These are phyloP conservation scores for Strigomonas culicis DNA, from an alignment of 208 protist species.

Conservation along the genomic window DNA sequence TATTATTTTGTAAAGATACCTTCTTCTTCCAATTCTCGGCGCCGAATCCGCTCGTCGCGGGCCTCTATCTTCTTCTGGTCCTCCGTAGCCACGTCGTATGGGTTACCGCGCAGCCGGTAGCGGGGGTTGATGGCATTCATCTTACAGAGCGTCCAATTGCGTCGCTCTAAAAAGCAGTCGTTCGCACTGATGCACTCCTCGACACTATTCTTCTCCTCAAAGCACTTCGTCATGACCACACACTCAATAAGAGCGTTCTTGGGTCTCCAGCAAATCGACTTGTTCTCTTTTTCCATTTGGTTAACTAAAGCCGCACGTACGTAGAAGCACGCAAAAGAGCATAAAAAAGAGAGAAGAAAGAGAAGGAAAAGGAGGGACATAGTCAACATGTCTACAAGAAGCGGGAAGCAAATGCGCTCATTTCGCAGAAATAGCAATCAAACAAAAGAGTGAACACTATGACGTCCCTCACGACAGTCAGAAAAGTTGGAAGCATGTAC, in stretches of 20 bases:
- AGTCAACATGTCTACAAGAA: neutral
- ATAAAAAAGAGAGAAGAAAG: neutral
- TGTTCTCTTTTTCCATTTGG: slow-evolving; percentile 73
- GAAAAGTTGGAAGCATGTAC: no score
- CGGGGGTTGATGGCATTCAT: slow-evolving; percentile 86
- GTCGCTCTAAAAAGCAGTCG: slow-evolving; percentile 80
- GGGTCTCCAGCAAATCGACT: slow-evolving; percentile 83
- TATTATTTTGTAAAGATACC: slow-evolving; percentile 56
- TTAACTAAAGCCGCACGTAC: neutral
- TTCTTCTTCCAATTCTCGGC: slow-evolving; percentile 80
- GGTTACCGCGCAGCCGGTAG: slow-evolving; percentile 82
- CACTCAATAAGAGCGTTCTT: slow-evolving; percentile 88
- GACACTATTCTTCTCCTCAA: slow-evolving; percentile 72
- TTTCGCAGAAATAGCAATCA: neutral
- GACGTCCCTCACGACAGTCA: no score
- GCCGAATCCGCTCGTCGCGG: slow-evolving; percentile 71
- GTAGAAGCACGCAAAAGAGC: no score
- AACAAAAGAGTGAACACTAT: no score
- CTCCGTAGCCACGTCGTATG: slow-evolving; percentile 83
- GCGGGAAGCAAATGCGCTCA: neutral
- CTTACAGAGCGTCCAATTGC: slow-evolving; percentile 89
- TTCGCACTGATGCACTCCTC: slow-evolving; percentile 77
- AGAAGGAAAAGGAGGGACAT: neutral
- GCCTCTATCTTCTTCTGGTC: slow-evolving; percentile 88
- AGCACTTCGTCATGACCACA: slow-evolving; percentile 81